Base-by-base conservation (phyloP, 2,329 filamentous ascomycete species). In the Alternaria sp. region DNA sequence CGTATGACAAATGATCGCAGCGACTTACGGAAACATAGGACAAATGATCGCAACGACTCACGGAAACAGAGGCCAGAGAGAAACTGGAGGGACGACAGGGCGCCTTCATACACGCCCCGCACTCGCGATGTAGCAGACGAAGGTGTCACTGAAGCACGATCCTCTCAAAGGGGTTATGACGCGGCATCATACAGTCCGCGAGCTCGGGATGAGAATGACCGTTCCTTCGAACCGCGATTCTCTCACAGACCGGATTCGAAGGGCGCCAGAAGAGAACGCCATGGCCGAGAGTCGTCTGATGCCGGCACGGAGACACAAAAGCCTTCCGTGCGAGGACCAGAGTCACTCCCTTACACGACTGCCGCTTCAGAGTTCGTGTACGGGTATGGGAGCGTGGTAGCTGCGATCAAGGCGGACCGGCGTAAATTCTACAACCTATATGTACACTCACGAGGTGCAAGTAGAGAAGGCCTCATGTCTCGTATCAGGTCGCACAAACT, bases 291-390 rank as follows among this genome's bases (percentile, higher is more conserved):
- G 15, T 49, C 30, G 13, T 23, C 28, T 50, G 57, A 32, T 52
- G n/a, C 49, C 17, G 15, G 9, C 10, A 17, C 30, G 26, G 12
- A 44, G 6, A 4, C 21, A 15, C 23, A 49, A 21, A 57, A 10
- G 7, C 43, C 30, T 19, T 46, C 21, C 6, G 15, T 50, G 2
- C 47, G 28, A 23, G 65, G 55, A 46, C 65, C 65, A 30, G 72
- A 76, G 44, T 69, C 87, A 69, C 84, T 91, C 17, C 88, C 89
- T 1, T 90, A 95, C 75, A 93, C 92, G 0, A 96, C 93, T 1
- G 91, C 95, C 0, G 92, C 93, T 6, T 97, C 94, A 0, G 91
- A 97, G 65, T 98, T 97, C 71, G 84, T 99, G 3, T 98, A 97
- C 76, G 96, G 96, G 6, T 88, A 87, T 47, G 92, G 91, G 3